Evolutionary conservation across 208 protist genomes (phyloP).

Genomic region (Trichomonas vaginalis): DNA sequence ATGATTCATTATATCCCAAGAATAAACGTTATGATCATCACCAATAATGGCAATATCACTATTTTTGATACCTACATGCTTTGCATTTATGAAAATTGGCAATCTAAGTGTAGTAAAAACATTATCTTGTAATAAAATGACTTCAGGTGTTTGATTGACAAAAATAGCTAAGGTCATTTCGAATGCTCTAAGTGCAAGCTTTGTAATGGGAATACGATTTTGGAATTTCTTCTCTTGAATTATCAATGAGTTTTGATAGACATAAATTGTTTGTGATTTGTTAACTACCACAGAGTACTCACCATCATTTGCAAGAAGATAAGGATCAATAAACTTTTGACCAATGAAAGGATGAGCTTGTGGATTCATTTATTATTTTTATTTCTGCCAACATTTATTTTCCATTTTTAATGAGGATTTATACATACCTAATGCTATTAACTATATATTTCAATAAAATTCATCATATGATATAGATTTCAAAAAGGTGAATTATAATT

Average conservation of each 20-base stretch:
- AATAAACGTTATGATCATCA: background rate
- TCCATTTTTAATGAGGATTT: no score
- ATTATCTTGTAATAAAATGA: background rate
- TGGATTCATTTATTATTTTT: background rate
- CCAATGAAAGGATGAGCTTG: background rate
- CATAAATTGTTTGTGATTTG: background rate
- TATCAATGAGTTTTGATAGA: background rate
- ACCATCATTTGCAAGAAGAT: background rate
- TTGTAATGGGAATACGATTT: background rate
- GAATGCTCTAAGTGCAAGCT: background rate
- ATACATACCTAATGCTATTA: no score
- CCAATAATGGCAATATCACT: background rate
- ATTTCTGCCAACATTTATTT: no score
- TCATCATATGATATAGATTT: no score
- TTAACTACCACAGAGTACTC: background rate
- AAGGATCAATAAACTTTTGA: background rate
- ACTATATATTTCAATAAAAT: no score
- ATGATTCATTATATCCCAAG: background rate
- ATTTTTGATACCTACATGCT: background rate
- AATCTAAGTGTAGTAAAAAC: background rate
- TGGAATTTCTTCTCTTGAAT: background rate
- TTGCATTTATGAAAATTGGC: background rate
- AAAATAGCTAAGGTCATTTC: background rate
- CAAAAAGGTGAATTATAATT: no score
- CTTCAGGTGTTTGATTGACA: background rate